Evolutionary conservation across 192 early-diverging fungal species (phyloP).

Genomic region (Linnemannia hyalina): DNA sequence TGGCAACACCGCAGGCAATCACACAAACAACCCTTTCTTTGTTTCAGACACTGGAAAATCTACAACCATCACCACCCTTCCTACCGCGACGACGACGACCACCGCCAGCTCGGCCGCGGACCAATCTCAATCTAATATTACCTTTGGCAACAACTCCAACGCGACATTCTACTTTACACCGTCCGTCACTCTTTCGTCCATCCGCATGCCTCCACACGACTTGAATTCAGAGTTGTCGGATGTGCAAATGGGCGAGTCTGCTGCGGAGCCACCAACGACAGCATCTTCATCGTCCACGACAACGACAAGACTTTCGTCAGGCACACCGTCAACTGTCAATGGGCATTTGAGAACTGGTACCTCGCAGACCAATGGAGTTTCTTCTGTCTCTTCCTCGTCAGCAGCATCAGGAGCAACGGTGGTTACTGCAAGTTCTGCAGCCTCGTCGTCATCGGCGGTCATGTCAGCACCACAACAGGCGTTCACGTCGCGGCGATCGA

Average conservation of each 20-base stretch:
- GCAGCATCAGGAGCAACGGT: neutral
- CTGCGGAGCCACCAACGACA: neutral
- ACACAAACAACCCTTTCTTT: constrained; percentile 18
- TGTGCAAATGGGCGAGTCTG: constrained; percentile 6
- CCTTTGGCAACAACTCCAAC: neutral
- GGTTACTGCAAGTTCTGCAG: neutral
- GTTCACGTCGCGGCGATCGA: neutral
- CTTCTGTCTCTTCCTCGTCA: constrained; percentile 9
- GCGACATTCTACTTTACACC: constrained; percentile 8
- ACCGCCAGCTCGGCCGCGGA: neutral
- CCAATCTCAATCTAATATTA: neutral
- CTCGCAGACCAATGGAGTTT: neutral
- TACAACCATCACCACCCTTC: neutral
- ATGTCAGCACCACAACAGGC: neutral
- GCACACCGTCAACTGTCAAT: neutral
- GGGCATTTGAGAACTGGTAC: neutral
- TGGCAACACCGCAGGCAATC: neutral
- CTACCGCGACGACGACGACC: neutral
- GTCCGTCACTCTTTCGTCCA: neutral
- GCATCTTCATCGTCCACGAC: neutral
- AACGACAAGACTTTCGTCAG: neutral
- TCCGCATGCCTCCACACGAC: neutral
- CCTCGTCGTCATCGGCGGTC: neutral
- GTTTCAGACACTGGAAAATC: constrained; percentile 5
- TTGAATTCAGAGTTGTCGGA: neutral